Conservation (phyloP, 371 early-diverging fungal genomes). For the Lichtheimia ornata region DNA sequence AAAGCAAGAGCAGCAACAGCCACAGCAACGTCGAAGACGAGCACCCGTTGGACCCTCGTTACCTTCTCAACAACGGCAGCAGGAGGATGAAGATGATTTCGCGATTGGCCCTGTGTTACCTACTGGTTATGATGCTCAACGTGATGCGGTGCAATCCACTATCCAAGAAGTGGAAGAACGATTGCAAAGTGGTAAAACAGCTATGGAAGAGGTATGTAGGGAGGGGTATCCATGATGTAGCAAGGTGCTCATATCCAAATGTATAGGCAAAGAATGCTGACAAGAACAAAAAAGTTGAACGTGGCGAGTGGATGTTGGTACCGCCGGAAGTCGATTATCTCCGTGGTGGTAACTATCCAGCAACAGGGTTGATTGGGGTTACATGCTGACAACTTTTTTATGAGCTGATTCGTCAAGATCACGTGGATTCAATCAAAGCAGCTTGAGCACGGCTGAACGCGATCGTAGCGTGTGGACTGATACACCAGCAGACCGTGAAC, state of each 20-base stretch:
- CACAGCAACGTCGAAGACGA: slow-evolving; percentile 24
- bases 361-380: not conserved
- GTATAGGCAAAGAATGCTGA: not conserved
- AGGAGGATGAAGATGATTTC: slow-evolving; percentile 43
- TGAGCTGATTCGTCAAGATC: slow-evolving; percentile 29
- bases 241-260: not conserved
- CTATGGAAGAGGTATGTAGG: slow-evolving; percentile 32
- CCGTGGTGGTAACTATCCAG: slow-evolving; percentile 36
- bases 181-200: slow-evolving; percentile 34
- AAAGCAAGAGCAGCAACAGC: slow-evolving; percentile 5
- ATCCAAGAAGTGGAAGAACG: slow-evolving; percentile 37
- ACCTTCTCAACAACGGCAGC: slow-evolving; percentile 22
- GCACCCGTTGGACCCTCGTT: slow-evolving; percentile 48
- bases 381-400: not conserved
- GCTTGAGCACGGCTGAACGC: slow-evolving; percentile 21
- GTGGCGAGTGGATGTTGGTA: slow-evolving; percentile 73
- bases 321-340: slow-evolving; percentile 64
- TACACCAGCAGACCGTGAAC: slow-evolving; percentile 60
- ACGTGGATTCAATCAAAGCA: slow-evolving; percentile 33
- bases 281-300: slow-evolving; percentile 37
- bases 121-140: slow-evolving; percentile 40
- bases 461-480: slow-evolving; percentile 65
- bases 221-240: too few species aligned
- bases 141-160: slow-evolving; percentile 32
- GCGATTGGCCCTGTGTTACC: slow-evolving; percentile 57